Evolutionary conservation across 73 alveolate species (phyloP).

Genomic region (Breviolum minutum): DNA sequence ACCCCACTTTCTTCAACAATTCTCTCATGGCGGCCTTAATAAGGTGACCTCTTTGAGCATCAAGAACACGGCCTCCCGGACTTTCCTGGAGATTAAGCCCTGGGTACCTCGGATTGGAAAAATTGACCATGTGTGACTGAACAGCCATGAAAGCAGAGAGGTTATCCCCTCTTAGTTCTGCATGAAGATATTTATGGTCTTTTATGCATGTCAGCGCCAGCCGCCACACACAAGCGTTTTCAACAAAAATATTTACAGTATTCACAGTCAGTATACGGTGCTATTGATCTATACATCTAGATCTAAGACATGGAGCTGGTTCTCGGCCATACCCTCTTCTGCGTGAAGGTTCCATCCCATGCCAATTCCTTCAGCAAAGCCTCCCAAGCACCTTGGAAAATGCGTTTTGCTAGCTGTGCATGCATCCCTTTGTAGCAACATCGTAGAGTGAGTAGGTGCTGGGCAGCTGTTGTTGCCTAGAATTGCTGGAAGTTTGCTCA

Average conservation of each 20-base stretch:
- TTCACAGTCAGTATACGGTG: neutral
- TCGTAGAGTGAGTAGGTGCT: neutral
- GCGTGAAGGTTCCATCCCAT: constrained; percentile 91
- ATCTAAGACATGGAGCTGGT: neutral
- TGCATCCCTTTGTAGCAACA: too few relatives aligned
- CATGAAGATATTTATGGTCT: too few relatives aligned
- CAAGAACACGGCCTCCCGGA: constrained; percentile 65
- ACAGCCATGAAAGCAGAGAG: too few relatives aligned
- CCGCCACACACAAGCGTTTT: neutral
- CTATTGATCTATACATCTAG: neutral
- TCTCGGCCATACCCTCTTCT: constrained; percentile 82
- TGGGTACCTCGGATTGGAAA: neutral
- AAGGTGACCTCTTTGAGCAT: constrained; percentile 71
- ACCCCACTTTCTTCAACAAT: neutral
- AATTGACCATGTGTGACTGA: too few relatives aligned
- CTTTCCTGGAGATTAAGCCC: constrained; percentile 73
- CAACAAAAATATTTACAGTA: neutral
- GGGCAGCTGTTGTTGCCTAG: neutral
- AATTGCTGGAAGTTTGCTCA: neutral
- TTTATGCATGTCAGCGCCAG: too few relatives aligned
- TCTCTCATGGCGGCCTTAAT: constrained; percentile 12
- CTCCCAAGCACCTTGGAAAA: constrained; percentile 4
- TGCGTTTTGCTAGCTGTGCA: too few relatives aligned
- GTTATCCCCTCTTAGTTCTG: too few relatives aligned
- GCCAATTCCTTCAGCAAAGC: constrained; percentile 64